Evolutionary conservation across 2,329 filamentous ascomycete species (phyloP).

Genomic region (Xylaria multiplex): DNA sequence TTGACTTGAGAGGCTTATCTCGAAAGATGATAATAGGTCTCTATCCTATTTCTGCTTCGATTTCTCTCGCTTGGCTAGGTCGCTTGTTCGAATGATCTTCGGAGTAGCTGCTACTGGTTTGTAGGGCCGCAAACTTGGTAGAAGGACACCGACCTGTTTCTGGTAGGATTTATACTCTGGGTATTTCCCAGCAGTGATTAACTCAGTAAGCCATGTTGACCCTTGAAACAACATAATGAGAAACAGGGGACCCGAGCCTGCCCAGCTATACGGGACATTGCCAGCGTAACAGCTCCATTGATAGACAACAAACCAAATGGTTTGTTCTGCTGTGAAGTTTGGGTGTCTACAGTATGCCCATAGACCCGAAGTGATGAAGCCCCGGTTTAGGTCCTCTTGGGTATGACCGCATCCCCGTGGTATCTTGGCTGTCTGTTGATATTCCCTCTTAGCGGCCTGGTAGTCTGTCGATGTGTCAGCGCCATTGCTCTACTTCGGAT

Average conservation of each 20-base stretch:
- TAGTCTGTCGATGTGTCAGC: conserved; percentile 63
- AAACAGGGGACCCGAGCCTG: conserved; percentile 72
- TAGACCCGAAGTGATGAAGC: conserved; percentile 84
- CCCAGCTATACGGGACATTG: conserved; percentile 80
- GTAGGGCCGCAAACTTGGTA: conserved; percentile 69
- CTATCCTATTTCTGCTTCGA: conserved; percentile 53
- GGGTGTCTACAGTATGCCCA: conserved; percentile 92
- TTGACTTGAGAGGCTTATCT: not conserved
- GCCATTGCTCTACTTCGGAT: not conserved
- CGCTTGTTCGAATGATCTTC: conserved; percentile 62
- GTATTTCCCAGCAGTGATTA: conserved; percentile 84
- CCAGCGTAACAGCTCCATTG: conserved; percentile 85
- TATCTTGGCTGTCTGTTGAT: conserved; percentile 77
- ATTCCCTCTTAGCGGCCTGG: conserved; percentile 82
- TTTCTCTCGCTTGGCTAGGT: conserved; percentile 58
- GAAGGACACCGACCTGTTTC: conserved; percentile 81
- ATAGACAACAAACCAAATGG: conserved; percentile 88
- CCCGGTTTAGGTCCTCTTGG: conserved; percentile 84
- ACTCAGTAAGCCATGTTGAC: conserved; percentile 88
- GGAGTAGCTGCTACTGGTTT: conserved; percentile 52
- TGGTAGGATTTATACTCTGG: conserved; percentile 89
- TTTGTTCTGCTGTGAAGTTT: conserved; percentile 93
- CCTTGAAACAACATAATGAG: conserved; percentile 87
- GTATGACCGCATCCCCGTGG: conserved; percentile 70
- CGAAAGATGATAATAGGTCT: not conserved